phyloP scores from a whole-genome alignment of 495 filamentous ascomycete species.

The Astrocystis sublimbata region DNA sequence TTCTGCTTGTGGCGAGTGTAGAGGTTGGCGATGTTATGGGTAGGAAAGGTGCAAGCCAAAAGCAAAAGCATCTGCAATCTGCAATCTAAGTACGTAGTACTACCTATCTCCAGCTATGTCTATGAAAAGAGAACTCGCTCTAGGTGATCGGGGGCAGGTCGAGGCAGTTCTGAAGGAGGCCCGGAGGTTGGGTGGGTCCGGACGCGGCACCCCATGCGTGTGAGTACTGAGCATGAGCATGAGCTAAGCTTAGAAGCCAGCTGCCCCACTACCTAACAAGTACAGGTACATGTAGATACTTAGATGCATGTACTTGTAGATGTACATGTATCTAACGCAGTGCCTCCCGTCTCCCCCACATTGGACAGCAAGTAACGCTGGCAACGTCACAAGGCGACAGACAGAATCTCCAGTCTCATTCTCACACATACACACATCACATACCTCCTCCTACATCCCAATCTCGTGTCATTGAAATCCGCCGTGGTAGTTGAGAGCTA shows the following conservation, averaged over 20 bases:
- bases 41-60: not conserved
- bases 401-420: not conserved
- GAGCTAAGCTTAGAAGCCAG: too few relatives aligned
- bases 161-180: too few relatives aligned
- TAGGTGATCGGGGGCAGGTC: not conserved
- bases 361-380: not conserved
- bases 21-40: not conserved
- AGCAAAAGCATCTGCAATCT: too few relatives aligned
- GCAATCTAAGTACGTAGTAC: too few relatives aligned
- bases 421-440: too few relatives aligned
- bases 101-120: too few relatives aligned
- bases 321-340: too few relatives aligned
- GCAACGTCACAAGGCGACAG: constrained; percentile 5
- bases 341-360: too few relatives aligned
- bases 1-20: not conserved
- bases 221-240: too few relatives aligned
- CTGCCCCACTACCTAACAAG: not conserved
- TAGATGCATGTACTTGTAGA: too few relatives aligned
- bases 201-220: too few relatives aligned
- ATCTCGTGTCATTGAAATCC: constrained; percentile 5
- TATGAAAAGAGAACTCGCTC: not conserved
- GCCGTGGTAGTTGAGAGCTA: constrained; percentile 95
- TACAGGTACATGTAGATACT: not conserved
- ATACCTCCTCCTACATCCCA: constrained; percentile 3
- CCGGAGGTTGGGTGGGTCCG: too few relatives aligned